Base-by-base conservation (phyloP, 805 yeast species). In the Spencermartinsiella europaea region DNA sequence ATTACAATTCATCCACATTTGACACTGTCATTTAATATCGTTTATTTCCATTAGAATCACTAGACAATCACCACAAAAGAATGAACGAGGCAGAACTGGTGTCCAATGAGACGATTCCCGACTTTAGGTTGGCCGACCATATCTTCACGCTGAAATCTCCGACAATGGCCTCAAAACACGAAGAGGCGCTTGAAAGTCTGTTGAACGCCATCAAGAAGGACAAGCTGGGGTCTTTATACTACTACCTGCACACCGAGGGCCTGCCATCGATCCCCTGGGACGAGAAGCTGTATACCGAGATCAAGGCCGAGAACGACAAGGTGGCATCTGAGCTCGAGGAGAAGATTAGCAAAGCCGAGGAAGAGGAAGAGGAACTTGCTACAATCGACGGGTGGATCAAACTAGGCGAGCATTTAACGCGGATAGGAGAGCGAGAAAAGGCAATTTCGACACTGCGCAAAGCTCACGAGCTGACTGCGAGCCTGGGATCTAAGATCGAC, bases 401-500 rank as follows among this genome's bases (percentile, higher is more conserved):
- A 59, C 76, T 93, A 25, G 97, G 96, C 31, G 95, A 90, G 62
- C 87, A 82, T 67, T 91, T 87, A 65, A 81, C 96, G 10, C 72
- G 73, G 50, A 85, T 89, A 58, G 91, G 96, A 51, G 96, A 91
- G 65, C 77, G 80, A 53, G 68, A 71, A 28, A 82, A 84, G 56
- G 91, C 95, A 5, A 68, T 77, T 36, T 67, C 71, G 28, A 79
- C 87, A 1, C 74, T 85, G 57, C 75, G 79, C 49, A 83, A 81
- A 59, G 89, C 95, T 1, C 72, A 81, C 49, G 89, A 83, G 42
- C 69, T 83, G 55, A 81, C 95, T 0, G 91, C 91, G 34, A 82
- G 91, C 22, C 79, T 95, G 0, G 98, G 98, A 4, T 73, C 86
- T 28, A 91, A 91, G 65, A 91, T 93, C 61, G 99, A 93, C 63